Base-by-base conservation (phyloP, 345 rosid species). In the Eucalyptus microcorys region DNA sequence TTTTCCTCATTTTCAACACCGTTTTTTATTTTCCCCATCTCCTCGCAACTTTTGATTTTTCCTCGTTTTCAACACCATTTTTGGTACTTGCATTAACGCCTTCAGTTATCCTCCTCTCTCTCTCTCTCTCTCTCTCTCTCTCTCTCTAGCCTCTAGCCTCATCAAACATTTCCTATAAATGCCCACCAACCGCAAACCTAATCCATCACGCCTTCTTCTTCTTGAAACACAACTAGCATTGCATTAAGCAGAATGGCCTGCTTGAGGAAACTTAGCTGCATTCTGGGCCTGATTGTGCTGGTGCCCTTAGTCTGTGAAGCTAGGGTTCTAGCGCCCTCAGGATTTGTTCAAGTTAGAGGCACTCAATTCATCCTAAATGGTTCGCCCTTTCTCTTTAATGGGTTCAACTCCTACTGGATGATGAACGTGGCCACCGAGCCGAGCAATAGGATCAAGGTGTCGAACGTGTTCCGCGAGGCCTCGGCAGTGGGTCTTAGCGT, bases 361-460 rank as follows among this genome's bases (percentile, higher is more conserved):
- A 88, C 90, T 27, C 93, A 91, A 4, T 94, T 93, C 42, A 85
- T 86, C 19, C 87, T 91, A 10, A 91, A 92, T 7, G 93, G 92
- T 10, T 86, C 92, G 37, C 92, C 92, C 14, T 93, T 93, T 53
- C 91, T 92, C 57, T 92, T 92, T 88, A 94, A 94, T 64, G 95
- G 94, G 22, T 94, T 94, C 89, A 94, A 94, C 90, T 91, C 94
- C 11, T 94, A 93, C 64, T 93, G 95, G 96, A 87, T 94, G 92
- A 93, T 91, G 94, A 49, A 59, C 19, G 91, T 92, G 32, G 96
- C 94, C 4, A 64, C 89, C 0, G 89, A 86, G 66, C 91, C 92
- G 2, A 87, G 80, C 15, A 64, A 91, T 16, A 88, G 93, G 88
- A 55, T n/a, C 68, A 91, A 89, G 59, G 85, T 94, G 48, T 61